Conservation (phyloP, 1,284 basidiomycete species). For the Afroboletus lepidellus region DNA sequence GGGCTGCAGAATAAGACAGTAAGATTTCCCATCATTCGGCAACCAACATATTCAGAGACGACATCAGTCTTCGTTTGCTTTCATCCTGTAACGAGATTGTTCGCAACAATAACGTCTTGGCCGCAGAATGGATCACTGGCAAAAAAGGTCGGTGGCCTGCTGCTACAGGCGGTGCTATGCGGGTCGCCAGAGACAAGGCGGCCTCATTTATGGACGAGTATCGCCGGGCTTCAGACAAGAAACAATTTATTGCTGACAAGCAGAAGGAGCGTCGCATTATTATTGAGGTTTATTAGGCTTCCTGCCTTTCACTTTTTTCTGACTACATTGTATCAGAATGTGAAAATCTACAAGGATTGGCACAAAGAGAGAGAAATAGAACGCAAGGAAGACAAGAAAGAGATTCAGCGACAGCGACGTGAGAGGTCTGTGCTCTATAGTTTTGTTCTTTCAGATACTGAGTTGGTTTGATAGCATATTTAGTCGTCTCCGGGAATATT, state of each 20-base stretch:
- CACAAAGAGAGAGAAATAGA: background rate
- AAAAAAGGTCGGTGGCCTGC: background rate
- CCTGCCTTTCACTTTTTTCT: background rate
- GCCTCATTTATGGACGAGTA: constrained; percentile 8
- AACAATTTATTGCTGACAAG: background rate
- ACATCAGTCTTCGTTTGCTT: background rate
- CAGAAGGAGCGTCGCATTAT: background rate
- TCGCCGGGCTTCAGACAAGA: background rate
- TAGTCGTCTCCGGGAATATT: background rate
- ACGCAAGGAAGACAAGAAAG: background rate
- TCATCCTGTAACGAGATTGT: background rate
- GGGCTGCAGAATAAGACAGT: background rate
- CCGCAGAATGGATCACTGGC: background rate
- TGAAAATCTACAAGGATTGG: background rate
- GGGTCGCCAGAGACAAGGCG: constrained; percentile 2
- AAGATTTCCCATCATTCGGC: background rate
- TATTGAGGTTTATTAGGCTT: background rate
- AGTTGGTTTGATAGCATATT: background rate
- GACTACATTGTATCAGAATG: background rate
- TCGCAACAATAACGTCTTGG: background rate
- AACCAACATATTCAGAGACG: background rate
- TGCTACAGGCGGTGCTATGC: background rate
- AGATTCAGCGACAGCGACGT: background rate
- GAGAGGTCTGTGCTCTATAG: background rate
- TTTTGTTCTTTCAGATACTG: background rate